Percentiles rank a stretch among this genome's conserved stretches.
Conservation (phyloP, 208 protist genomes). For the Leishmania major region DNA sequence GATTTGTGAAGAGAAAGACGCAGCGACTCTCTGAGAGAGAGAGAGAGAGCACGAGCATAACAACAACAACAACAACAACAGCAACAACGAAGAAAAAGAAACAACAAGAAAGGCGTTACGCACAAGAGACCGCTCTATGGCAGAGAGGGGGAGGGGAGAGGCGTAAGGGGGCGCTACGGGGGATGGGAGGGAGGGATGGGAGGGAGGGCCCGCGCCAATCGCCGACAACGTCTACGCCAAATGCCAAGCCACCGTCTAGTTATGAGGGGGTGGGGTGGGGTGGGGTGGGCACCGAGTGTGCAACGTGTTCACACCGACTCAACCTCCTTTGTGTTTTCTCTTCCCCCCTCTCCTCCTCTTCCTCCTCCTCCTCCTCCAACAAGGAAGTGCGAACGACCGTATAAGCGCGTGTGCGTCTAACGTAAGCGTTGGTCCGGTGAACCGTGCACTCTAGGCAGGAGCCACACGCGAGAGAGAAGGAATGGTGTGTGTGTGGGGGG, state of each 20-base stretch:
- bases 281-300: background rate
- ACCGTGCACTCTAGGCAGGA: background rate
- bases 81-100: too few species aligned
- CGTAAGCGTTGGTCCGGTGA: background rate
- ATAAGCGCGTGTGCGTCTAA: background rate
- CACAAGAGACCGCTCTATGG: background rate
- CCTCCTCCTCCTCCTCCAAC: background rate
- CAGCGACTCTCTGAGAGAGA: background rate
- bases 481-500: too few species aligned
- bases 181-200: too few species aligned
- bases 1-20: background rate
- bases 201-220: background rate
- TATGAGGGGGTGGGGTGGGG: background rate
- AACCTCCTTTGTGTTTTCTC: background rate
- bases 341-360: background rate
- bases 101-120: background rate
- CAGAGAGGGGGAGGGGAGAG: background rate
- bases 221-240: background rate
- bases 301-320: background rate
- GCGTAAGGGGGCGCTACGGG: background rate
- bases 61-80: too few species aligned
- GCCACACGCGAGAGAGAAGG: background rate
- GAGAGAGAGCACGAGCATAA: too few species aligned
- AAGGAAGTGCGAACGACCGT: background rate
- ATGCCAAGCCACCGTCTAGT: background rate